Conservation (phyloP, 2,329 filamentous ascomycete genomes). For the Ophiostoma quercus region DNA sequence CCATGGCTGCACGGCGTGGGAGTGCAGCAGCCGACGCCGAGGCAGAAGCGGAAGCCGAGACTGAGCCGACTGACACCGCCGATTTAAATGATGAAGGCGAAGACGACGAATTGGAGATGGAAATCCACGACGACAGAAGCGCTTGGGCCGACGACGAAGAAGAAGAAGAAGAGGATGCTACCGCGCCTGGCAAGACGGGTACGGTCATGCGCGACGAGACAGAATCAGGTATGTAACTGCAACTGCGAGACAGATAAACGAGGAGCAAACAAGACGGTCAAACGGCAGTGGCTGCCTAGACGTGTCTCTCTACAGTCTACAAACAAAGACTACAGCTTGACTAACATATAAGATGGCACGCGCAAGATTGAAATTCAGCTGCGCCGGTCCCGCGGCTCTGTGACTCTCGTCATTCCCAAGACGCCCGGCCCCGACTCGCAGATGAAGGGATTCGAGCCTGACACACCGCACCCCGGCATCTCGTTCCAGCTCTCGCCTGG, state of each 20-base stretch:
- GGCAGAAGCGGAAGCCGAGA: background rate
- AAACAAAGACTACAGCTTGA: background rate
- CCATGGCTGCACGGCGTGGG: background rate
- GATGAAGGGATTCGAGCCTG: background rate
- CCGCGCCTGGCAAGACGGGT: background rate
- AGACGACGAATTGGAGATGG: background rate
- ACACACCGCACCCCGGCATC: background rate
- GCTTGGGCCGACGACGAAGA: background rate
- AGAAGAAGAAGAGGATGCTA: background rate
- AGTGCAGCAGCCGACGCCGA: background rate
- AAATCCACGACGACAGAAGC: background rate
- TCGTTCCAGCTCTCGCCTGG: slow-evolving; percentile 11
- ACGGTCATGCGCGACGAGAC: slow-evolving; percentile 14
- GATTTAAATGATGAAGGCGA: background rate
- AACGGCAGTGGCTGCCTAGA: too few relatives aligned
- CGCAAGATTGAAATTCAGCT: slow-evolving; percentile 12
- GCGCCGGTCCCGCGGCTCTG: background rate
- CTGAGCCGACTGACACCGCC: background rate
- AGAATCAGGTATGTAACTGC: background rate
- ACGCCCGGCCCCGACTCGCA: background rate
- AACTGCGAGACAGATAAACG: too few relatives aligned
- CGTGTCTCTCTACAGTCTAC: too few relatives aligned
- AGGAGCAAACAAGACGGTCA: too few relatives aligned
- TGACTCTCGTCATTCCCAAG: slow-evolving; percentile 7
- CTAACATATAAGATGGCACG: slow-evolving; percentile 4